Base-by-base conservation (phyloP, 2,329 filamentous ascomycete genomes). In the Hypoxylon sp. region DNA sequence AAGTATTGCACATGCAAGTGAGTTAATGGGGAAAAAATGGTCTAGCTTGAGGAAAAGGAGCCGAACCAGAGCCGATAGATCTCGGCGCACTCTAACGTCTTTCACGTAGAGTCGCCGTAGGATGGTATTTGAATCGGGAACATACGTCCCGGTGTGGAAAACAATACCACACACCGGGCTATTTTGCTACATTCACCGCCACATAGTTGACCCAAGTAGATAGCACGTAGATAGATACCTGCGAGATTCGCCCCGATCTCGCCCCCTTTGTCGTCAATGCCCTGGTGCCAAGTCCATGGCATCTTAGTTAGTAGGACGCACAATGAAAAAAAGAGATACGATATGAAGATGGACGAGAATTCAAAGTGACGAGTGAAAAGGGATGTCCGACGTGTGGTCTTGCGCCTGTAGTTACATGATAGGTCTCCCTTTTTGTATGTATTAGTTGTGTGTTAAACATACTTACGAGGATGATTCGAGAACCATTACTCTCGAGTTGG, bases 141-240 rank as follows among this genome's bases (percentile, higher is more conserved):
- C 44, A 22, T 48, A 47, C 56, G 44, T 32, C 34, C n/a, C 34
- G 20, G 28, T 44, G 48, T 20, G n/a, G 26, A 19, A 19, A n/a
- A n/a, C 19, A 17, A 32, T 20, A 48, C 15, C 24, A 17, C 17
- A 26, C 17, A 22, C 56, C 28, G 37, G 50, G 37, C 44, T 51
- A 48, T 24, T 62, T 67, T 52, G 51, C 64, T 67, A 67, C 64
- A 58, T 62, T 67, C 50, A 57, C 30, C 55, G 30, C n/a, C 30
- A 48, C 30, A 51, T 49, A 48, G 17, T 11, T 49, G 22, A 44
- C 17, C 39, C 28, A 41, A 64, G 61, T 67, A 67, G 64, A 67
- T 67, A 67, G 64, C 51, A 59, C 61, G 57, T 67, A 67, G 64
- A 58, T 67, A 67, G 61, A 58, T 47, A 53, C 37, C 37, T 41